Evolutionary conservation across 805 yeast genomes (phyloP).

Genomic region (Candida maris): DNA sequence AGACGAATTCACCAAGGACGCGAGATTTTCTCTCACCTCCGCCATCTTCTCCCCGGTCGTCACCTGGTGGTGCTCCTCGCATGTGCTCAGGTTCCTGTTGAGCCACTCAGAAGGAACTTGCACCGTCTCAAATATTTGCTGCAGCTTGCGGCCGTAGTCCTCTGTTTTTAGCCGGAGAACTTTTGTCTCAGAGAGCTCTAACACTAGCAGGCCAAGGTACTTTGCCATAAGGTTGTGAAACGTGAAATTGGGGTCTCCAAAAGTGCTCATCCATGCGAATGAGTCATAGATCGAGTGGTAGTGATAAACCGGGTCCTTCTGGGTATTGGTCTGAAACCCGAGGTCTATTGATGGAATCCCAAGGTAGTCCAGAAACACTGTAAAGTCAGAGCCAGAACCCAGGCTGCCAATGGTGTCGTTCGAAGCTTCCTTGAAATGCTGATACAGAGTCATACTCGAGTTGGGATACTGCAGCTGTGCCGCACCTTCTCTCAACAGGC

Average conservation of each 20-base stretch:
- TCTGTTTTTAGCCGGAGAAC: conserved; percentile 39
- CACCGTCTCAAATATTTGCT: conserved; percentile 42
- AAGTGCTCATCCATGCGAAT: conserved; percentile 62
- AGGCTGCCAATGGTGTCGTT: conserved; percentile 40
- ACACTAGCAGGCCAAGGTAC: conserved; percentile 46
- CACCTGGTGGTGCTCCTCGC: too few species aligned
- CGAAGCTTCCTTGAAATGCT: conserved; percentile 33
- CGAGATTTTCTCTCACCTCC: conserved; percentile 27
- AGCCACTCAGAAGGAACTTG: conserved; percentile 27
- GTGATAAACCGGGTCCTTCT: conserved; percentile 59
- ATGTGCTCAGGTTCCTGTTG: conserved; percentile 1
- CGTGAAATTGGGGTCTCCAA: conserved; percentile 60
- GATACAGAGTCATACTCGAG: conserved; percentile 29
- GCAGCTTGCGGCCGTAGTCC: conserved; percentile 52
- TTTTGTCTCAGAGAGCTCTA: conserved; percentile 47
- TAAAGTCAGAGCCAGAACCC: conserved; percentile 73
- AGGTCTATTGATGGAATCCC: conserved; percentile 61
- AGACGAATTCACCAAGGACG: conserved; percentile 21
- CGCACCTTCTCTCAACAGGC: conserved; percentile 43
- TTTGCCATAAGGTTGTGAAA: conserved; percentile 56
- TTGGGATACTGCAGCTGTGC: conserved; percentile 45
- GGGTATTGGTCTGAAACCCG: conserved; percentile 42
- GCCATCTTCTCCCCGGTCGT: conserved; percentile 24
- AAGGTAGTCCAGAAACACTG: conserved; percentile 55
- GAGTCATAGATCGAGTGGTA: conserved; percentile 77